A percentile compares a stretch with the other conserved stretches of the same genome.
phyloP scores from a whole-genome alignment of 1,284 basidiomycete species.

The Caloboletus firmus region DNA sequence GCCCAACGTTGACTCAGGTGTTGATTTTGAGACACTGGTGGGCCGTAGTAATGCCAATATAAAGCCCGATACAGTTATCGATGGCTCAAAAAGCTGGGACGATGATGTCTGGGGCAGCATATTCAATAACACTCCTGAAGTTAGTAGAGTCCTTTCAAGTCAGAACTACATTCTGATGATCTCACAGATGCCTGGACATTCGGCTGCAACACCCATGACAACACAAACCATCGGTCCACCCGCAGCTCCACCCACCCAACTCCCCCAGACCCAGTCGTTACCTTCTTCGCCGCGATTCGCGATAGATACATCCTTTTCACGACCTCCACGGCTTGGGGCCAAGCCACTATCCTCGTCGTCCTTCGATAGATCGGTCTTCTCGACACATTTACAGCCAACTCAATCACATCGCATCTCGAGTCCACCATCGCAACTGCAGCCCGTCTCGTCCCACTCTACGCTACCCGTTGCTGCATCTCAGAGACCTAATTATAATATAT shows the following conservation, averaged over 20 bases:
- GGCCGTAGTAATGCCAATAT: constrained; percentile 50
- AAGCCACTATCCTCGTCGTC: constrained; percentile 39
- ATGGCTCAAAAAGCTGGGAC: constrained; percentile 55
- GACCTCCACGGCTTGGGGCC: constrained; percentile 42
- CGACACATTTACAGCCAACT: constrained; percentile 17
- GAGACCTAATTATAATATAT: constrained; percentile 59
- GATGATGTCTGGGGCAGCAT: constrained; percentile 82
- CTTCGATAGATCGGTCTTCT: constrained; percentile 37
- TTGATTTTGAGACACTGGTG: constrained; percentile 77
- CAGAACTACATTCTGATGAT: constrained; percentile 9
- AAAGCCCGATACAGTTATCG: constrained; percentile 48
- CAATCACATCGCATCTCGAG: constrained; percentile 22
- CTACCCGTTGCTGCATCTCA: constrained; percentile 21
- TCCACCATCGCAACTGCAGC: constrained; percentile 20
- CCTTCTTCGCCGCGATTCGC: constrained; percentile 41
- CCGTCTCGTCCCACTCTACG: constrained; percentile 11
- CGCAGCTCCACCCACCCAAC: constrained; percentile 23
- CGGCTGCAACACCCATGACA: constrained; percentile 10
- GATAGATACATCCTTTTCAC: constrained; percentile 28
- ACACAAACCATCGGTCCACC: constrained; percentile 16
- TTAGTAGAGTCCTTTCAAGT: constrained; percentile 4
- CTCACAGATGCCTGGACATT: constrained; percentile 19
- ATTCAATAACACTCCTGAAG: constrained; percentile 43
- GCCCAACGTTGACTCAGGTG: constrained; percentile 38
- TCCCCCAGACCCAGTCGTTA: constrained; percentile 38